phyloP scores from a whole-genome alignment of 345 rosid genomes.

The Toxicodendron radicans region DNA sequence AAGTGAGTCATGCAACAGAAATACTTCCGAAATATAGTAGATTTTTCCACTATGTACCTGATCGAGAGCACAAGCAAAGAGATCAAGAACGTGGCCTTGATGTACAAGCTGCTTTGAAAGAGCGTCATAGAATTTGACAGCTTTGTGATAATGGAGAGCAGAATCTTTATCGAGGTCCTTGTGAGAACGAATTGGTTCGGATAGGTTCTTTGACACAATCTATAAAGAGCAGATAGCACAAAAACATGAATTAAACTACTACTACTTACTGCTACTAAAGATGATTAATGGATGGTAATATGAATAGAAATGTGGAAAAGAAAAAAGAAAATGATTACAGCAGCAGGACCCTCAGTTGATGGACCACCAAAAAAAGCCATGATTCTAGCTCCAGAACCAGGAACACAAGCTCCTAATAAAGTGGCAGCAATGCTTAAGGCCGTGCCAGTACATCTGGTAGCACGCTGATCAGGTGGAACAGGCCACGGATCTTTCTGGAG shows the following conservation, averaged over 20 bases:
- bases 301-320: neutral
- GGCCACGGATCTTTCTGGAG: slow-evolving; percentile 87
- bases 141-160: slow-evolving; percentile 71
- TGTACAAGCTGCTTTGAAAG: slow-evolving; percentile 93
- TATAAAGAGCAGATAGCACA: slow-evolving; percentile 14
- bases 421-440: slow-evolving; percentile 89
- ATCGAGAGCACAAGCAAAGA: slow-evolving; percentile 93
- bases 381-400: slow-evolving; percentile 94
- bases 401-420: slow-evolving; percentile 89
- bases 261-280: too few relatives aligned
- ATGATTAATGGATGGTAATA: neutral
- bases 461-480: slow-evolving; percentile 64
- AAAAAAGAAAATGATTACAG: slow-evolving; percentile 49
- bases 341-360: slow-evolving; percentile 80
- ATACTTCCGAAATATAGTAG: neutral
- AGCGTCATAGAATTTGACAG: slow-evolving; percentile 73
- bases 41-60: slow-evolving; percentile 45
- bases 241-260: neutral
- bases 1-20: slow-evolving; percentile 1
- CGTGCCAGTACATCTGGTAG: slow-evolving; percentile 79
- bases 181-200: slow-evolving; percentile 96
- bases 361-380: slow-evolving; percentile 98
- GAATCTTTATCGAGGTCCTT: slow-evolving; percentile 91
- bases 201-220: slow-evolving; percentile 84
- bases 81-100: slow-evolving; percentile 96